Evolutionary conservation across 306 rosid genomes (phyloP).

Genomic region (Oxytropis ochrocephala): DNA sequence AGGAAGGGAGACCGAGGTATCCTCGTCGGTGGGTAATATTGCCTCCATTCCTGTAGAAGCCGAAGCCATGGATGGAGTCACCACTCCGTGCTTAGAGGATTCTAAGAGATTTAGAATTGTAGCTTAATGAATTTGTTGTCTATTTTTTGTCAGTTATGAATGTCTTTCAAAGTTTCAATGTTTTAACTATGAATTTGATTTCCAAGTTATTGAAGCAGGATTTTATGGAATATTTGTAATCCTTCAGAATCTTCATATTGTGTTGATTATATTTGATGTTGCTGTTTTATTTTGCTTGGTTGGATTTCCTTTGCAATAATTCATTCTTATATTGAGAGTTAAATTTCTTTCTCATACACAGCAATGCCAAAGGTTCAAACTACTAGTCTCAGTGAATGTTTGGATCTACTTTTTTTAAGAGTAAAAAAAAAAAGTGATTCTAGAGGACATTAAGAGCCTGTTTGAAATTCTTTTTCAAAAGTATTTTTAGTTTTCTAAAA

Average conservation of each 20-base stretch:
- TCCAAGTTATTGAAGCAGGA: neutral
- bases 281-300: neutral
- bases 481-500: too few relatives aligned
- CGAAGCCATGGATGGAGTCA: constrained; percentile 8
- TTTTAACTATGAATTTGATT: constrained; percentile 17
- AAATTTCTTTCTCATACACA: neutral
- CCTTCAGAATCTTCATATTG: constrained; percentile 2
- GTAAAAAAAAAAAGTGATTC: too few relatives aligned
- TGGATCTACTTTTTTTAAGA: too few relatives aligned
- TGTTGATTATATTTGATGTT: neutral
- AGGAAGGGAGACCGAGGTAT: constrained; percentile 85
- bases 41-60: constrained; percentile 83
- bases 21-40: constrained; percentile 92
- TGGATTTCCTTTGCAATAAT: neutral
- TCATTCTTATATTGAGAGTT: neutral
- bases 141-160: constrained; percentile 11
- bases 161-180: constrained; percentile 22
- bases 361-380: neutral
- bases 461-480: too few relatives aligned
- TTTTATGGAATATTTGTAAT: constrained; percentile 14
- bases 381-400: too few relatives aligned
- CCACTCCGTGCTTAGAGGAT: neutral
- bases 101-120: constrained; percentile 12
- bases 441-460: too few relatives aligned
- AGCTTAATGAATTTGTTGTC: constrained; percentile 19